Base-by-base conservation (phyloP, 139 green algal species). In the Diplosphaera chodatii region DNA sequence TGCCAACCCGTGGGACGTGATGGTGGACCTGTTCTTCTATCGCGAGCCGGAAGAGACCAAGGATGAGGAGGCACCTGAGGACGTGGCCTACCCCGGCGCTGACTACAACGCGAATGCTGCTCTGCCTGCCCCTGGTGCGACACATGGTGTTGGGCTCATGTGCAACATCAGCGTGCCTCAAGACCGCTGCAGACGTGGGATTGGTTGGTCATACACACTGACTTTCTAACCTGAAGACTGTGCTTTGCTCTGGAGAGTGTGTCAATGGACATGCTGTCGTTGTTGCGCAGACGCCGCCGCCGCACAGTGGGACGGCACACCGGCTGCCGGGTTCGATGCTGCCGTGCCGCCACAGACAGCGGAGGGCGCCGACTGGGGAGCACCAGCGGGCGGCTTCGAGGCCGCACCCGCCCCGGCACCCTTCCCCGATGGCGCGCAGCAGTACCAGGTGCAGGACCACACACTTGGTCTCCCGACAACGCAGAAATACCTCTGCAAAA, bases 11-110 rank as follows among this genome's bases (percentile, higher is more conserved):
- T 98, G 93, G 93, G 88, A 97, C 70, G 93, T 97, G 34, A 91
- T 97, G 87, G 94, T 99, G 30, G 95, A 99, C 81, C 91, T 99
- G 76, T 99, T 99, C 92, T 99, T 99, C 94, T 99, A 98, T 88
- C 77, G 89, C 29, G 74, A 84, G 65, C 75, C 75, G 20, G 74
- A 78, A 31, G 84, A 89, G 84, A 82, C 82, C 71, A 89, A 91
- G 84, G 75, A 89, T 63, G 84, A 85, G 68, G 84, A 72, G 31
- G 66, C 55, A 3, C 37, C 71, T 56, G 71, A 74, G 4, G 69
- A 55, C 8, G 31, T 63, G 4, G 22, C 32, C 31, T 20, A 27
- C 15, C 30, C 37, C 55, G 72, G 59, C 48, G 68, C 56, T 16
- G 63, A 34, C 32, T 72, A 70, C 33, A 67, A 34, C n/a, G 74